Conservation (phyloP, 208 protist genomes). For the Leishmania amazonensis region DNA sequence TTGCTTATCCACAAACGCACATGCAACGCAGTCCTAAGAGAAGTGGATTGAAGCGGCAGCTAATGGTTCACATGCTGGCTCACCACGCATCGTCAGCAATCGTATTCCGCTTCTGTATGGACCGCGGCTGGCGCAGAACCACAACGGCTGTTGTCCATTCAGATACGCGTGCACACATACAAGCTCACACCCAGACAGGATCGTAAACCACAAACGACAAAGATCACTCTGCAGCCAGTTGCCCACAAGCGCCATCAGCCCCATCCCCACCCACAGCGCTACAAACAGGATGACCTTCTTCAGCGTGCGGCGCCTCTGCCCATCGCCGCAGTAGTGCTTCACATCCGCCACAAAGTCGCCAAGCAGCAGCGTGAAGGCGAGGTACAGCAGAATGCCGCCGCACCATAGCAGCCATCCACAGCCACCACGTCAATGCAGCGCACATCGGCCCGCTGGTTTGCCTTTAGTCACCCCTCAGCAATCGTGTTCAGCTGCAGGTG, state of each 20-base stretch:
- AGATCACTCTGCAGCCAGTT: constrained; percentile 36
- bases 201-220: neutral
- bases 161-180: neutral
- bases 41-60: neutral
- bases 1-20: neutral
- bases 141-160: neutral
- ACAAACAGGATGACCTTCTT: constrained; percentile 30
- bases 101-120: neutral
- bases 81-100: neutral
- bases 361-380: constrained; percentile 68
- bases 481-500: constrained; percentile 42
- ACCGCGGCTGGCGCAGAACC: neutral
- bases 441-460: neutral
- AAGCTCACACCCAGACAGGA: too few relatives aligned
- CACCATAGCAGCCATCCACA: neutral
- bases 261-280: constrained; percentile 50
- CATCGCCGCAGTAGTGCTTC: constrained; percentile 28
- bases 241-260: constrained; percentile 48
- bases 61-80: neutral
- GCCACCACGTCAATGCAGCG: neutral
- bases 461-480: constrained; percentile 41
- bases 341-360: constrained; percentile 55
- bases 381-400: constrained; percentile 73
- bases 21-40: neutral
- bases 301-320: neutral